Evolutionary conservation across 1,284 basidiomycete species (phyloP), one percentile per base, ranked within the genome.

Genomic region (Puccinia coronata): DNA sequence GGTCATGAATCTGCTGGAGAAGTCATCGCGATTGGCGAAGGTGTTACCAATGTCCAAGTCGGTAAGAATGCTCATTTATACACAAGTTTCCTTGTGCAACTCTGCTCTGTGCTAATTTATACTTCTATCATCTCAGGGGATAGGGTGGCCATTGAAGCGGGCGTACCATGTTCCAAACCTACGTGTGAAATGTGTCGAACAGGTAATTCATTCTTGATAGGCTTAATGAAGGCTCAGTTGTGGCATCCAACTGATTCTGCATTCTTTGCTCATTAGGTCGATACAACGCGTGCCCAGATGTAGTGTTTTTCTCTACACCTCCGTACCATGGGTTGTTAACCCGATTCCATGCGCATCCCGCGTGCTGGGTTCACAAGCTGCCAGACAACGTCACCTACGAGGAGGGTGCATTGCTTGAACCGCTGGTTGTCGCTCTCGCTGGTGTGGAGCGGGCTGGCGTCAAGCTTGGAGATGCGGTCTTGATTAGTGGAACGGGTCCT

Each of bases 371-470:
- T 5, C 89, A 90, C 86, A 87, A 87, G 82, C 84, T 89, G 5
- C 89, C 89, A 1, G 86, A 87, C 82, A 86, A 84, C 82, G 84
- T 89, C 36, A 85, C 85, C 9, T 88, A 83, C 83, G 89, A 89
- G 82, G 89, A 90, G 83, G 89, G 89, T 28, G 87, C 88, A 0
- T 84, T 89, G 4, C 87, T 88, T 82, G 88, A 89, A 83, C 89
- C 89, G 0, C 86, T 89, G 6, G 85, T 86, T 0, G 89, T 90
- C 2, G 88, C 88, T 0, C 84, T 90, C 16, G 89, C 88, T 0
- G 89, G 88, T 0, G 85, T 89, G n/a, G 87, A 89, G 78, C 85
- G 88, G 41, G 88, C 88, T 0, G 87, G 86, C 1, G 84, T 89
- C 25, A 83, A 83, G 41, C 85, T 89, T 18, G 89, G 89, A 41